Conservation (phyloP, 768 basidiomycete genomes). For the Mycena polygramma region DNA sequence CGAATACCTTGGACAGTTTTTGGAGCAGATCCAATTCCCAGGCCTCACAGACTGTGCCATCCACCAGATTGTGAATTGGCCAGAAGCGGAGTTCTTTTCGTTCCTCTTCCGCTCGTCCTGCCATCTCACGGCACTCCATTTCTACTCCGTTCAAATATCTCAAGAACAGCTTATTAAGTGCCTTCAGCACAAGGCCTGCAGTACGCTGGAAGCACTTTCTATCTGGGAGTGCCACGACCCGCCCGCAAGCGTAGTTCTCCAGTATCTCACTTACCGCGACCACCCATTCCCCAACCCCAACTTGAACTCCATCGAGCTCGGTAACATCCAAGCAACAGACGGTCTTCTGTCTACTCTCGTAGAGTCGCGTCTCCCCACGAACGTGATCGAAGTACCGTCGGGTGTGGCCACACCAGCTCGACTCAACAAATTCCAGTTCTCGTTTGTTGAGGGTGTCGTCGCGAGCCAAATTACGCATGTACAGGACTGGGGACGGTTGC, state of each 20-base stretch:
- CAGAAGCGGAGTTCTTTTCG: constrained; percentile 8
- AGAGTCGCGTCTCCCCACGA: constrained; percentile 21
- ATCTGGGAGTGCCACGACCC: constrained; percentile 4
- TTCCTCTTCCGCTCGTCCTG: constrained; percentile 33
- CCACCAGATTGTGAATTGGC: constrained; percentile 16
- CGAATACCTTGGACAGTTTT: constrained; percentile 18
- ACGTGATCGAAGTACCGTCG: not conserved
- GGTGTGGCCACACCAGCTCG: constrained; percentile 2
- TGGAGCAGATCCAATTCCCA: constrained; percentile 21
- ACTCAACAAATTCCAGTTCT: constrained; percentile 4
- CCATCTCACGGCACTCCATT: not conserved
- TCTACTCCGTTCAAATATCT: constrained; percentile 10
- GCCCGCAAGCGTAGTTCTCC: not conserved
- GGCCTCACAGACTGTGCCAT: constrained; percentile 1
- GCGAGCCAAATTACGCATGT: not conserved
- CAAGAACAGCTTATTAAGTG: constrained; percentile 18
- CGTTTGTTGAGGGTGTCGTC: not conserved
- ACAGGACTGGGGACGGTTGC: constrained; percentile 14
- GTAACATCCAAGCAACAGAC: constrained; percentile 3
- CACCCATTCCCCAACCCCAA: constrained; percentile 8
- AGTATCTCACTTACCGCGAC: constrained; percentile 19
- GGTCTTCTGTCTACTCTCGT: constrained; percentile 16
- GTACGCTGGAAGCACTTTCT: not conserved
- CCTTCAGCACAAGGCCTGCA: constrained; percentile 21
- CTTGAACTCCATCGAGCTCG: constrained; percentile 7